Conservation (phyloP, 2,329 filamentous ascomycete species). For the Colletotrichum incanum region DNA sequence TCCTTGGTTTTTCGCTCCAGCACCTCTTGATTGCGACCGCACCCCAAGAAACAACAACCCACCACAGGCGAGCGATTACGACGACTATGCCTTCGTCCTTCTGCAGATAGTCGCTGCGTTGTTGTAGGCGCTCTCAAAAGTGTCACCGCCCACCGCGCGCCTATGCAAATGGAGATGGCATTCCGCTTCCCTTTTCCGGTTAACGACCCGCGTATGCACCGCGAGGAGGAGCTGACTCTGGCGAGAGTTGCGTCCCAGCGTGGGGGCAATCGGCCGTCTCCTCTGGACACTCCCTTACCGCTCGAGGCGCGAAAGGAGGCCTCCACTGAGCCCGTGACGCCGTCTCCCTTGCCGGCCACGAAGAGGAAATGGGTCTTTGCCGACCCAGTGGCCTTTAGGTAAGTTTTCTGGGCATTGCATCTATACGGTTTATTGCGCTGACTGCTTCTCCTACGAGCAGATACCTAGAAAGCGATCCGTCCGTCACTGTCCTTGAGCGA, state of each 20-base stretch:
- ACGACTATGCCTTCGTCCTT: conserved; percentile 32
- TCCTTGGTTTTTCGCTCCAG: neutral
- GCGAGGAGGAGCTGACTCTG: conserved; percentile 57
- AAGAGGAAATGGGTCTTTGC: conserved; percentile 69
- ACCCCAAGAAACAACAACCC: neutral
- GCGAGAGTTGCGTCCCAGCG: conserved; percentile 51
- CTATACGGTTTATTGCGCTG: neutral
- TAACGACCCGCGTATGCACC: conserved; percentile 52
- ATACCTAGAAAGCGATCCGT: conserved; percentile 89
- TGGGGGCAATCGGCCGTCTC: conserved; percentile 45
- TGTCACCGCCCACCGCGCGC: conserved; percentile 16
- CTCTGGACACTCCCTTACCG: conserved; percentile 39
- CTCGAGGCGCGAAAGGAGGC: conserved; percentile 35
- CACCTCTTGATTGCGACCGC: neutral
- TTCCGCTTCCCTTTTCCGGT: conserved; percentile 54
- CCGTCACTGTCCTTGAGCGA: conserved; percentile 82
- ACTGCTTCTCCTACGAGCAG: conserved; percentile 52
- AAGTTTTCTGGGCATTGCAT: conserved; percentile 40
- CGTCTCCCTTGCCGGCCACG: conserved; percentile 48
- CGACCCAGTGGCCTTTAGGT: conserved; percentile 72
- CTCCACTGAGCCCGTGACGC: conserved; percentile 32
- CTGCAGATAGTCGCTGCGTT: conserved; percentile 29
- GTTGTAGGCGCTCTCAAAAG: conserved; percentile 21
- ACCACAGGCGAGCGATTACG: conserved; percentile 1
- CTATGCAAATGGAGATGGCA: conserved; percentile 52